Percentiles rank a stretch among this genome's conserved stretches.
Evolutionary conservation across 2,329 filamentous ascomycete genomes (phyloP).

Genomic region (Hypoxylon sp.): DNA sequence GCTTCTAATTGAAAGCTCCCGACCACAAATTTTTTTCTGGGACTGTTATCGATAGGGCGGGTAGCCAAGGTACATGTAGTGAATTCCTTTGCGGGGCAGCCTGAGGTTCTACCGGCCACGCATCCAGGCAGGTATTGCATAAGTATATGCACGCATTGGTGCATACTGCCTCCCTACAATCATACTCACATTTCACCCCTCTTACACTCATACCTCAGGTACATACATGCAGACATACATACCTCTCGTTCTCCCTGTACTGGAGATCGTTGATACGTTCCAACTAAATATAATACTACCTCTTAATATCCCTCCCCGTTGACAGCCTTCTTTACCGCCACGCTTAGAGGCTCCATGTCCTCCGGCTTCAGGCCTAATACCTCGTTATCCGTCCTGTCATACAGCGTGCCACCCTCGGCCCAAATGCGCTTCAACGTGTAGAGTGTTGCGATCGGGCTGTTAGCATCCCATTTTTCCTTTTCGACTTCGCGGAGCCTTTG

Average conservation of each 20-base stretch:
- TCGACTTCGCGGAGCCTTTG: conserved; percentile 68
- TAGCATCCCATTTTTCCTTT: conserved; percentile 67
- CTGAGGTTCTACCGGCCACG: background rate
- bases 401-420: conserved; percentile 78
- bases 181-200: background rate
- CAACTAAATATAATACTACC: background rate
- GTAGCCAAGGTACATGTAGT: background rate
- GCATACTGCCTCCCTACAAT: background rate
- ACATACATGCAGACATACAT: too few relatives aligned
- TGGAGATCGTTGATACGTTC: background rate
- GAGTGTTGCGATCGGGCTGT: conserved; percentile 63
- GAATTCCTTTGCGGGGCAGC: background rate
- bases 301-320: conserved; percentile 36
- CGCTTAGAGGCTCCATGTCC: conserved; percentile 65
- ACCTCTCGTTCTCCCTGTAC: background rate
- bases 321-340: conserved; percentile 56
- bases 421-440: conserved; percentile 77
- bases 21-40: conserved; percentile 25
- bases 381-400: conserved; percentile 75
- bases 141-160: background rate
- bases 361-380: conserved; percentile 63
- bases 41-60: conserved; percentile 25
- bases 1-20: conserved; percentile 22
- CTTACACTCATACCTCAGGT: background rate
- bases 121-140: background rate